Base-by-base conservation (phyloP, 352 stramenopile genomes). In the Phytophthora capsici region DNA sequence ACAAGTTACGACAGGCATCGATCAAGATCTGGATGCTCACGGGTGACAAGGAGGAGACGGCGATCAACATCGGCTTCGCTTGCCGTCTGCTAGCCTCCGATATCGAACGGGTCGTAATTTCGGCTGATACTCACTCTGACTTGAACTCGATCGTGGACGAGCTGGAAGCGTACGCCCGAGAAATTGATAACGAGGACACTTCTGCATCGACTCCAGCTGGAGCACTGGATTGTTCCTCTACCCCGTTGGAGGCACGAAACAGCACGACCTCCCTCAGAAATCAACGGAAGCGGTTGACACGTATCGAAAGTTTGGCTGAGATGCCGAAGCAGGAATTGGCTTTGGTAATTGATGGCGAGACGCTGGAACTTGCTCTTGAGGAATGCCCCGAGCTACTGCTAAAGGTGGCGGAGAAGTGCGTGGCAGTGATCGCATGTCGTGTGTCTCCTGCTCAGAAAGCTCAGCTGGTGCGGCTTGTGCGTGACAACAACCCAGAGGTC, bases 11-110 rank as follows among this genome's bases (percentile, higher is more conserved):
- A 0, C 77, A 95, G 44, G 95, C 94, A 6, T 91, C 93, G 9
- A 98, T 98, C 53, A 97, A 98, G 73, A 88, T 98, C 34, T 98
- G 94, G 92, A 97, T 98, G 78, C 85, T 98, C 19, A 98, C 95
- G 4, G 94, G 94, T 6, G 95, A 98, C 69, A 98, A 98, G 71
- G 77, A 96, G 61, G 95, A 98, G 67, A 98, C 95, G 4, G 95
- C 95, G 12, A 98, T 98, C 65, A 98, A 98, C 69, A 98, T 98
- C 69, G 95, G 88, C n/a, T 98, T 97, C 71, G 89, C 92, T 6
- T 98, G 89, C 52, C 86, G 91, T 12, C 48, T 98, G 16, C 56
- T 98, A 17, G 97, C 91, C 8, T 78, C 90, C 2, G 95, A 98
- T 53, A 98, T 99, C 76, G 89, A 98, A 55, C 82, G 85, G 3